Evolutionary conservation across 495 filamentous ascomycete genomes (phyloP).

Genomic region (Talaromyces nanjingensis): DNA sequence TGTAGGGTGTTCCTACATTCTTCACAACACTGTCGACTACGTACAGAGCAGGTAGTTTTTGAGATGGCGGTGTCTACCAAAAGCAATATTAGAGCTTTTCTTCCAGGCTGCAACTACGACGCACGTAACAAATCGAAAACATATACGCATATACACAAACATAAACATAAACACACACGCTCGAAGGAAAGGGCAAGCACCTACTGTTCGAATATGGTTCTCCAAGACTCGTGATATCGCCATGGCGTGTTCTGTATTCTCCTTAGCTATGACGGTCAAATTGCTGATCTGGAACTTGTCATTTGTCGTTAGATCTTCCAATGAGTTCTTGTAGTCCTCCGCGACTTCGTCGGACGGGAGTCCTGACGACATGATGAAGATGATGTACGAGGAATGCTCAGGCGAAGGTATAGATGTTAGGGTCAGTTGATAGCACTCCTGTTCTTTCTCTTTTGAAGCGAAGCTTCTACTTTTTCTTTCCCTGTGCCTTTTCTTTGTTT

Average conservation of each 20-base stretch:
- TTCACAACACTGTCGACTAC: conserved; percentile 97
- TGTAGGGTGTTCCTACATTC: conserved; percentile 97
- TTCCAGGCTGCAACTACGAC: conserved; percentile 19
- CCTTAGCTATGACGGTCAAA: conserved; percentile 90
- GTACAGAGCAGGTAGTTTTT: conserved; percentile 92
- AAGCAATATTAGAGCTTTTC: conserved; percentile 29
- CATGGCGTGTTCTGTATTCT: conserved; percentile 89
- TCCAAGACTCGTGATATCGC: conserved; percentile 84
- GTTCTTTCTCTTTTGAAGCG: conserved; percentile 3
- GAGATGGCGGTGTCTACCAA: conserved; percentile 68
- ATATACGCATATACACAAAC: neutral
- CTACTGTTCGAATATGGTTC: conserved; percentile 89
- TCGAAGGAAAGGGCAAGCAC: conserved; percentile 27
- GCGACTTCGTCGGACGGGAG: conserved; percentile 81
- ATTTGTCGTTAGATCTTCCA: conserved; percentile 85
- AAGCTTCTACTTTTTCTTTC: conserved; percentile 8
- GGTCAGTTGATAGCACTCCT: conserved; percentile 10
- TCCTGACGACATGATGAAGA: conserved; percentile 60
- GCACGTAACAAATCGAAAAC: conserved; percentile 2
- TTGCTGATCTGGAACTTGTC: conserved; percentile 90
- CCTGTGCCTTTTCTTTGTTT: conserved; percentile 13
- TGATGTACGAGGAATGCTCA: conserved; percentile 1
- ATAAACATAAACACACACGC: neutral
- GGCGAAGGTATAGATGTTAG: conserved; percentile 8
- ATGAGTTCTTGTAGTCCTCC: conserved; percentile 86